Base-by-base conservation (phyloP, 805 yeast genomes). In the Nadsonia fulvescens region DNA sequence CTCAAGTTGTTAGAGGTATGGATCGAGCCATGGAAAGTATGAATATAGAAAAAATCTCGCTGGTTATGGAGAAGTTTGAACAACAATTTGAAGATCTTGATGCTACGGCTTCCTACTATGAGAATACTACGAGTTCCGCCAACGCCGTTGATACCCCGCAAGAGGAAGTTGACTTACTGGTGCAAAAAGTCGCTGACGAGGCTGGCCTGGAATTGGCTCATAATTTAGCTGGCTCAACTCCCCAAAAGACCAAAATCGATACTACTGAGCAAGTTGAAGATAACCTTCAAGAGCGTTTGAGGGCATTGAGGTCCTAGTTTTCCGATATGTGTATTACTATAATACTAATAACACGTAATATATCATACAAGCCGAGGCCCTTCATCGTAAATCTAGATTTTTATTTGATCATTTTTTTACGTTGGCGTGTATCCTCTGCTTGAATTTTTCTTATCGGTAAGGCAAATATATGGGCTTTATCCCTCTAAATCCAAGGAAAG, bases 51-150 rank as follows among this genome's bases (percentile, higher is more conserved):
- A 70, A 68, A 39, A 89, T 89, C 15, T 79, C 95, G 4, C 52
- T 82, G 51, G 86, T 89, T 8, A 89, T 89, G 96, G 98, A 89
- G 50, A 83, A 81, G 49, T 89, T 89, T 47, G 99, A 89, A 50
- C 68, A 63, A 31, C 99, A 89, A 48, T 89, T 89, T 42, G 96
- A 89, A 51, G 96, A 89, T 42, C 55, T 89, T 39, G 98, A 89
- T 47, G 89, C 93, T 5, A 68, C 91, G 16, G 75, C 95, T 0
- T 76, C 82, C 37, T 89, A 86, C 46, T 86, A 89, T 48, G 96
- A 86, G 49, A 66, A 70, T 24, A 86, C 92, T 29, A 82, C 95
- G 7, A 72, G 73, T 32, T 77, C 72, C 31, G 79, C 89, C 28
- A 81, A 78, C 41, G 94, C 94, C 0, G 63, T 77, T 28, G 64